Evolutionary conservation across 768 basidiomycete species (phyloP).

Genomic region (Trametes meyenii): DNA sequence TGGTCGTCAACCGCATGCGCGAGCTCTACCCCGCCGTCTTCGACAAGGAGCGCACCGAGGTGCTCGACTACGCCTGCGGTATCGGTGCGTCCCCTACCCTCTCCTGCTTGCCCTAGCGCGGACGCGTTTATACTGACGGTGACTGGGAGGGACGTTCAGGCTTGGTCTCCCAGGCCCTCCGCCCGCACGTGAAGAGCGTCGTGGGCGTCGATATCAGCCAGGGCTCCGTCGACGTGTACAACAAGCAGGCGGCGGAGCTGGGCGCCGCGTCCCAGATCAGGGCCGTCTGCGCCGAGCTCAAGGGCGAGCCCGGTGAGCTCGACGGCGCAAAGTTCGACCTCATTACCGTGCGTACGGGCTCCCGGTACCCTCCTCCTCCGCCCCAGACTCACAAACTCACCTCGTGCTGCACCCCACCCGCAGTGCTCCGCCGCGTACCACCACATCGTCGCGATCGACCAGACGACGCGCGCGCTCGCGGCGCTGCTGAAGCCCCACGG

Average conservation of each 20-base stretch:
- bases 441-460: slow-evolving; percentile 54
- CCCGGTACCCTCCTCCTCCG: neutral
- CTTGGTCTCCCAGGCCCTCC: slow-evolving; percentile 61
- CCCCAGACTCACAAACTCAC: neutral
- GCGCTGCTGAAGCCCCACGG: slow-evolving; percentile 65
- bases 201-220: slow-evolving; percentile 80
- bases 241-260: slow-evolving; percentile 56
- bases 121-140: neutral
- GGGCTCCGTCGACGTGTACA: slow-evolving; percentile 68
- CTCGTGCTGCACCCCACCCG: neutral
- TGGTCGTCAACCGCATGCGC: slow-evolving; percentile 34
- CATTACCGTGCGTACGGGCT: slow-evolving; percentile 63
- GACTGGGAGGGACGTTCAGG: slow-evolving; percentile 45
- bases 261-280: slow-evolving; percentile 67
- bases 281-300: slow-evolving; percentile 56
- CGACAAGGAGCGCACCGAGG: slow-evolving; percentile 54
- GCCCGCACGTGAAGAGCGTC: slow-evolving; percentile 60
- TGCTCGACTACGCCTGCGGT: slow-evolving; percentile 80
- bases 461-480: slow-evolving; percentile 54
- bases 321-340: slow-evolving; percentile 65
- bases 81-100: slow-evolving; percentile 47
- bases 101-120: neutral
- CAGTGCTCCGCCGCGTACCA: slow-evolving; percentile 71
- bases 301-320: slow-evolving; percentile 53
- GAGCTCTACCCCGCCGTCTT: slow-evolving; percentile 39